These are phyloP conservation scores for Homolaphlyctis polyrhiza DNA, from an alignment of 371 early-diverging fungal genomes.

Conservation along the genomic window DNA sequence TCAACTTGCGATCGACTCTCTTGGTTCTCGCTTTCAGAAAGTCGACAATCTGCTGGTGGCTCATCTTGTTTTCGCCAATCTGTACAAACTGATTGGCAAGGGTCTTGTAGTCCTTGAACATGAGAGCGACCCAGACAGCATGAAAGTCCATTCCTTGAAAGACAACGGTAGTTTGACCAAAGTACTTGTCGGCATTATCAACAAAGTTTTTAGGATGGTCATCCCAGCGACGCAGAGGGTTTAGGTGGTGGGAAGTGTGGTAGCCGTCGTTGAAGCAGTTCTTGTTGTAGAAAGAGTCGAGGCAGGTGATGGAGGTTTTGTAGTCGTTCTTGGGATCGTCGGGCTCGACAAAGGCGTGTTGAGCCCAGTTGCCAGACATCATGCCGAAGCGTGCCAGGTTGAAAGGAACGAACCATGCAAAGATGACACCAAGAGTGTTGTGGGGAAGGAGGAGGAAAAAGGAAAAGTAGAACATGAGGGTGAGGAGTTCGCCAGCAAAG, in stretches of 20 bases:
- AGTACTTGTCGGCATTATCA: constrained; percentile 12
- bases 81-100: constrained; percentile 22
- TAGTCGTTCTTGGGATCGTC: constrained; percentile 21
- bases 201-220: constrained; percentile 37
- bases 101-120: constrained; percentile 18
- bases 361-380: constrained; percentile 41
- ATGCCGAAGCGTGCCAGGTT: constrained; percentile 29
- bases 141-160: constrained; percentile 23
- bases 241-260: constrained; percentile 40
- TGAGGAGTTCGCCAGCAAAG: constrained; percentile 15
- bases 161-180: constrained; percentile 20
- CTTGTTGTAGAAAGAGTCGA: constrained; percentile 25
- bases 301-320: constrained; percentile 23
- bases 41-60: constrained; percentile 16
- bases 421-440: constrained; percentile 1
- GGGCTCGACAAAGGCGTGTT: constrained; percentile 34
- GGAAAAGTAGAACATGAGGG: constrained; percentile 3
- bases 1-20: constrained; percentile 16
- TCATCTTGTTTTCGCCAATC: not conserved
- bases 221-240: constrained; percentile 33
- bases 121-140: constrained; percentile 20
- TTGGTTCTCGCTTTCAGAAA: constrained; percentile 17
- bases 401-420: constrained; percentile 23
- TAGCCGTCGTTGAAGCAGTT: constrained; percentile 38
- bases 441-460: not conserved